A percentile compares a stretch with the other conserved stretches of the same genome.
Conservation (phyloP, 2,329 filamentous ascomycete species). For the Thielaviopsis musarum region DNA sequence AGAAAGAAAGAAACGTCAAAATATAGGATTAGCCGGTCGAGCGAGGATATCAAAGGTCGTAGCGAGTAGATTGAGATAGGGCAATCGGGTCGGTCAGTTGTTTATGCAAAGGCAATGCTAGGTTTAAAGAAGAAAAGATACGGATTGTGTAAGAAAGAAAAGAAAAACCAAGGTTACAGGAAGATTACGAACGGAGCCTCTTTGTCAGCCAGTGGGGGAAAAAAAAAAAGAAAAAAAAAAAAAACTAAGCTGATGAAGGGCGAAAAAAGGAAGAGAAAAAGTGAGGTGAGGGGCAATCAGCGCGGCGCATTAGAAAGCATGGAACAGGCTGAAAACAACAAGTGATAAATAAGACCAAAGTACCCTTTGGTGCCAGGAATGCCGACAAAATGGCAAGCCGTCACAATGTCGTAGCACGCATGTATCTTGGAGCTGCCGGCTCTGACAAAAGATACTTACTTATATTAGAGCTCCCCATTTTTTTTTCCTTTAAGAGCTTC, state of each 20-base stretch:
- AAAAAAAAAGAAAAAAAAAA: not conserved
- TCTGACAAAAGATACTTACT: not conserved
- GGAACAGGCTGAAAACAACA: not conserved
- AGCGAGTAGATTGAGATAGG: not conserved
- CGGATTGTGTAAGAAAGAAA: not conserved
- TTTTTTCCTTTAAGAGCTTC: not conserved
- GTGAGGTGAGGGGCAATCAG: too few species aligned
- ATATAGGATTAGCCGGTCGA: conserved; percentile 6
- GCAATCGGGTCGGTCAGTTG: not conserved
- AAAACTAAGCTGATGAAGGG: not conserved
- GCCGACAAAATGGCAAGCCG: not conserved
- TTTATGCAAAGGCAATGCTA: conserved; percentile 9
- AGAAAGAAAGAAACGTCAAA: not conserved
- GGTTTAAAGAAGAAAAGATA: not conserved
- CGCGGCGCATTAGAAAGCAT: not conserved
- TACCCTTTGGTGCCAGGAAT: too few species aligned
- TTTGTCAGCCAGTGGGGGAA: not conserved
- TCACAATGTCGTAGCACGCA: not conserved
- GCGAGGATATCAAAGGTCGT: not conserved
- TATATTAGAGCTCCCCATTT: not conserved
- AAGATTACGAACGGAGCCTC: not conserved
- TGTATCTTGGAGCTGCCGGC: not conserved
- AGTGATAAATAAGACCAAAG: not conserved
- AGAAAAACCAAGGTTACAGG: not conserved
- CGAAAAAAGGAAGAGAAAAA: not conserved